These are phyloP conservation scores for Dendrobium chrysotoxum DNA, from an alignment of 106 monocot genomes.

Conservation along the genomic window DNA sequence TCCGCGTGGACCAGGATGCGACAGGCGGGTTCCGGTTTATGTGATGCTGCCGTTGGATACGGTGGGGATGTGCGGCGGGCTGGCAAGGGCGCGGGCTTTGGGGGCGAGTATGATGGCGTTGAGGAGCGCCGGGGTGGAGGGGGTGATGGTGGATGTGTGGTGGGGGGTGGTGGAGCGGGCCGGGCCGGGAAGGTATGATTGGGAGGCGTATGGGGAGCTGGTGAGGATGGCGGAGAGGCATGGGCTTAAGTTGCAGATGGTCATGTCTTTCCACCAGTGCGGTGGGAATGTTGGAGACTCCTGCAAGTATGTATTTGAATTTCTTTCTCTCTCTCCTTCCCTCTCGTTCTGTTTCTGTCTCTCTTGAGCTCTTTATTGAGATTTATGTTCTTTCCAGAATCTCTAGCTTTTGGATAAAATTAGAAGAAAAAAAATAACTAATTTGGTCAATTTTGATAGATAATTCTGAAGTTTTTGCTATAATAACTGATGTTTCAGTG, in stretches of 20 bases:
- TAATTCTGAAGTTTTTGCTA: neutral
- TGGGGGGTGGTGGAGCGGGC: slow-evolving; percentile 86
- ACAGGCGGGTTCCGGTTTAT: slow-evolving; percentile 47
- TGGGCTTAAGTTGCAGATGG: slow-evolving; percentile 72
- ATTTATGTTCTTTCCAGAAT: neutral
- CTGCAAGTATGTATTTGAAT: slow-evolving; percentile 45
- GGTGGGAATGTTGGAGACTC: slow-evolving; percentile 92
- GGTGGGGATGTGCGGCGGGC: slow-evolving; percentile 26
- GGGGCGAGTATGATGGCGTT: slow-evolving; percentile 70
- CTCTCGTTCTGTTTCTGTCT: neutral
- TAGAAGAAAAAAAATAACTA: neutral
- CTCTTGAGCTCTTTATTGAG: neutral
- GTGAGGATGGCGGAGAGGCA: slow-evolving; percentile 49
- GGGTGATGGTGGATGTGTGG: slow-evolving; percentile 94
- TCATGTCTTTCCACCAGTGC: slow-evolving; percentile 91
- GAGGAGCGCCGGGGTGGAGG: slow-evolving; percentile 64
- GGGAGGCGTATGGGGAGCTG: slow-evolving; percentile 68
- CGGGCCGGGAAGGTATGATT: slow-evolving; percentile 57
- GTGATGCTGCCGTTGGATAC: slow-evolving; percentile 86
- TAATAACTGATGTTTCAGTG: neutral
- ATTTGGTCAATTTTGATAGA: neutral
- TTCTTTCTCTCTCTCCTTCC: neutral
- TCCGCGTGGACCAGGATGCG: neutral
- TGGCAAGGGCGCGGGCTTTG: slow-evolving; percentile 41
- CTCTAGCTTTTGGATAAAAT: too few species aligned